phyloP scores from a whole-genome alignment of 441 rosid genomes.

The Erodium moschatum region DNA sequence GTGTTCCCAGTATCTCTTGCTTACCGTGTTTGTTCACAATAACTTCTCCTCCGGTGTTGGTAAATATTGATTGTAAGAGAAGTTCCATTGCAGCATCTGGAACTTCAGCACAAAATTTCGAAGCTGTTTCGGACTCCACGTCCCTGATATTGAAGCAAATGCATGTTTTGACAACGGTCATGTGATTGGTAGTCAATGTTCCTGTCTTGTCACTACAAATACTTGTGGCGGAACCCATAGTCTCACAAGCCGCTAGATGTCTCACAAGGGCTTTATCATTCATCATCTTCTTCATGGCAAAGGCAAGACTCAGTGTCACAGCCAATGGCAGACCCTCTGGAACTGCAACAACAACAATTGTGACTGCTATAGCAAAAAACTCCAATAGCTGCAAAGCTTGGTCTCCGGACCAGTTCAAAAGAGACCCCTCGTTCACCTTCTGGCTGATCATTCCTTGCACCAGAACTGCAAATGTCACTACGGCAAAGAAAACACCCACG shows the following conservation, averaged over 20 bases:
- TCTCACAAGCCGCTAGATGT: conserved; percentile 6
- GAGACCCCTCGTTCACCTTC: conserved; percentile 1
- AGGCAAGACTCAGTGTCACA: conserved; percentile 2
- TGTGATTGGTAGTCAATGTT: not conserved
- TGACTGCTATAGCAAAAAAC: conserved; percentile 4
- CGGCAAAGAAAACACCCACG: not conserved
- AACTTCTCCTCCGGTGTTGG: not conserved
- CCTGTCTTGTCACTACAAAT: conserved; percentile 4
- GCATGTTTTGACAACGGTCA: conserved; percentile 7
- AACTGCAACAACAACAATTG: conserved; percentile 9
- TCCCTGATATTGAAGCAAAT: conserved; percentile 2
- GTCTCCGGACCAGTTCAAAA: not conserved
- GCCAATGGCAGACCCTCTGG: conserved; percentile 7
- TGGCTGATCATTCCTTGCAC: conserved; percentile 4
- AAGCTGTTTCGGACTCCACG: not conserved
- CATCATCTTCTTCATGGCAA: conserved; percentile 7
- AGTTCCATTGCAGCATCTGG: not conserved
- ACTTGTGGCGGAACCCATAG: conserved; percentile 5
- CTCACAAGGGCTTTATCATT: conserved; percentile 4
- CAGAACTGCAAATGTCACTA: conserved; percentile 2
- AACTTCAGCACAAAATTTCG: not conserved
- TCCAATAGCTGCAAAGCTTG: not conserved
- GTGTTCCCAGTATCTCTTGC: conserved; percentile 1
- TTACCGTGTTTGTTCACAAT: not conserved
- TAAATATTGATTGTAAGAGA: not conserved